Evolutionary conservation across 139 green algal species (phyloP).

Genomic region (Asterochloris sp.): DNA sequence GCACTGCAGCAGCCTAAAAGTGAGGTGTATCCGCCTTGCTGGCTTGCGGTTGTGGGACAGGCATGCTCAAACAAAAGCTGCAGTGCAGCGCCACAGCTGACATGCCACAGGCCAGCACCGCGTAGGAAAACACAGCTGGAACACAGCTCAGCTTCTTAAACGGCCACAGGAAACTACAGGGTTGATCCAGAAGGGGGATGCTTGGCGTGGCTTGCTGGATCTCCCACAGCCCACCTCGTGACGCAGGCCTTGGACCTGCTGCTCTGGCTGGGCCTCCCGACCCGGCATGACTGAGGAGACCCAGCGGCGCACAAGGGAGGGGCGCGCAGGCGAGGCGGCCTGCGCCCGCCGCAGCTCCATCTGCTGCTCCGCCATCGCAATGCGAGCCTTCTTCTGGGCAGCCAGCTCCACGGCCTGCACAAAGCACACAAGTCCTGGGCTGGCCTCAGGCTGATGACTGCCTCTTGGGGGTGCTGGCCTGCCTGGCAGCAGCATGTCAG

Average conservation of each 20-base stretch:
- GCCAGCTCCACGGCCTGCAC: conserved; percentile 48
- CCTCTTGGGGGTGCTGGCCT: too few relatives aligned
- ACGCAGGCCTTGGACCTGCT: conserved; percentile 46
- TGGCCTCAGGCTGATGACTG: too few relatives aligned
- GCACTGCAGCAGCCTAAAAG: too few relatives aligned
- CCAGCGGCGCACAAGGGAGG: conserved; percentile 40
- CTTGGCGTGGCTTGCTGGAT: too few relatives aligned
- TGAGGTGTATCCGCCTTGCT: conserved; percentile 1
- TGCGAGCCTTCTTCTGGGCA: conserved; percentile 57
- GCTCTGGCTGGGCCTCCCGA: conserved; percentile 16
- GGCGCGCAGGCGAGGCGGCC: not conserved
- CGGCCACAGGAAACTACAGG: too few relatives aligned
- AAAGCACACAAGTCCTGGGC: not conserved
- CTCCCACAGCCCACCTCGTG: too few relatives aligned
- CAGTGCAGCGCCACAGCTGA: not conserved
- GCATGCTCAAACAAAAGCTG: too few relatives aligned
- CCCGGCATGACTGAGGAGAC: conserved; percentile 41
- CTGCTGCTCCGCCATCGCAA: conserved; percentile 30
- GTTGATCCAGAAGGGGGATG: too few relatives aligned
- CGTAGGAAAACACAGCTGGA: too few relatives aligned
- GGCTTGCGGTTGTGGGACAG: conserved; percentile 1
- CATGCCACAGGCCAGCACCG: too few relatives aligned
- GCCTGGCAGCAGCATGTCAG: too few relatives aligned
- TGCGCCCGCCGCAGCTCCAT: conserved; percentile 4
- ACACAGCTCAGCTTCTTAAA: too few relatives aligned